Evolutionary conservation across 768 basidiomycete species (phyloP).

Genomic region (Rubroboletus satanas): DNA sequence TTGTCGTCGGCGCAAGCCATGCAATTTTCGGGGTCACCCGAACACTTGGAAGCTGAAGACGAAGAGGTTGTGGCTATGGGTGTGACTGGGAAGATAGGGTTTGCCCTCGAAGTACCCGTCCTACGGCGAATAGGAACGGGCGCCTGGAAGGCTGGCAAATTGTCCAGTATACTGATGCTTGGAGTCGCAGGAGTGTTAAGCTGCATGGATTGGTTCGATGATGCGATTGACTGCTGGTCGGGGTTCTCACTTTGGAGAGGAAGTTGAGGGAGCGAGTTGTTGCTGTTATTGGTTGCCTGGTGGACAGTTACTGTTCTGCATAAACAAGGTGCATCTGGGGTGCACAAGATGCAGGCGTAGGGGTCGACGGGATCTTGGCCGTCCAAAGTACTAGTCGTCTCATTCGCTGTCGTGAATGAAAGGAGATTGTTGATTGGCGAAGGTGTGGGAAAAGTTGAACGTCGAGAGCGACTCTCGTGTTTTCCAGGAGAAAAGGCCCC

Average conservation of each 20-base stretch:
- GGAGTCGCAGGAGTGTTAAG: constrained; percentile 27
- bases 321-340: constrained; percentile 64
- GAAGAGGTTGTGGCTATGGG: constrained; percentile 30
- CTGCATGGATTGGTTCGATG: constrained; percentile 28
- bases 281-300: constrained; percentile 32
- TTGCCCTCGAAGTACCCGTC: constrained; percentile 34
- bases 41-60: constrained; percentile 47
- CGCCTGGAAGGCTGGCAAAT: constrained; percentile 75
- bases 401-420: constrained; percentile 33
- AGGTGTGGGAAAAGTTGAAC: constrained; percentile 30
- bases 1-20: constrained; percentile 79
- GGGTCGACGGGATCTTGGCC: constrained; percentile 29
- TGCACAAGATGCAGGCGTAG: constrained; percentile 69
- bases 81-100: constrained; percentile 54
- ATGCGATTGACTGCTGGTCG: constrained; percentile 9
- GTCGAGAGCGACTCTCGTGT: constrained; percentile 23
- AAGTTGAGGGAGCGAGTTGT: constrained; percentile 8
- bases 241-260: constrained; percentile 12
- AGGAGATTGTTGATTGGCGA: constrained; percentile 31
- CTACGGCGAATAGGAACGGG: constrained; percentile 76
- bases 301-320: constrained; percentile 66
- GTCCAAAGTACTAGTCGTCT: constrained; percentile 33
- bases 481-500: constrained; percentile 32
- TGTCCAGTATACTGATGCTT: constrained; percentile 62
- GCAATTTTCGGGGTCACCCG: constrained; percentile 86